phyloP scores from a whole-genome alignment of 495 filamentous ascomycete species.

The Xylaria grammica region DNA sequence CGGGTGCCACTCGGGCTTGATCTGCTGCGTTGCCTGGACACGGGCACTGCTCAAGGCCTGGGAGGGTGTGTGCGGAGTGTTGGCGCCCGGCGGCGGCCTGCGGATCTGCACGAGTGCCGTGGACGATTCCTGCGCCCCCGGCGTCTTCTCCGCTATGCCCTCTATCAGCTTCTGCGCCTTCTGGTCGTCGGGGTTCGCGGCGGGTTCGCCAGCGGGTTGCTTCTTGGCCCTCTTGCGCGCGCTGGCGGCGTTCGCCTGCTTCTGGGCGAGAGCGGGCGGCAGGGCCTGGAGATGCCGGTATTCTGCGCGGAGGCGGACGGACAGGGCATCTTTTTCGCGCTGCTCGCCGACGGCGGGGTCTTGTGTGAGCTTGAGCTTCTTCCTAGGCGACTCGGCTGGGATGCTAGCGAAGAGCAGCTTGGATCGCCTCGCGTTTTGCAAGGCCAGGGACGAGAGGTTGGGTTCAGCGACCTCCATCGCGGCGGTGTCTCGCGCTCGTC shows the following conservation, averaged over 20 bases:
- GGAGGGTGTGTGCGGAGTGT: constrained; percentile 31
- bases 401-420: constrained; percentile 47
- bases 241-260: constrained; percentile 63
- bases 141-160: constrained; percentile 57
- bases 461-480: constrained; percentile 35
- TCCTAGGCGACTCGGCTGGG: constrained; percentile 38
- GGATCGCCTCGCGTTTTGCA: constrained; percentile 47
- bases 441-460: constrained; percentile 43
- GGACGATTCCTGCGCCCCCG: constrained; percentile 55
- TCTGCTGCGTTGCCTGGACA: constrained; percentile 70
- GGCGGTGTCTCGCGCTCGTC: constrained; percentile 11
- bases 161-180: constrained; percentile 74
- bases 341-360: constrained; percentile 42
- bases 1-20: constrained; percentile 90
- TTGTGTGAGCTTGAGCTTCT: constrained; percentile 48
- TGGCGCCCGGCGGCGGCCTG: constrained; percentile 24
- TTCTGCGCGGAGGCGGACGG: constrained; percentile 63
- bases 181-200: constrained; percentile 53
- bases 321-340: constrained; percentile 47
- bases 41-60: constrained; percentile 63
- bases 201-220: constrained; percentile 49
- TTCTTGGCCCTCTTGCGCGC: constrained; percentile 58
- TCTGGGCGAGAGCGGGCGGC: constrained; percentile 83
- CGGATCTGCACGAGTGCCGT: constrained; percentile 64
- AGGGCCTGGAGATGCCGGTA: constrained; percentile 82